These are phyloP conservation scores for Epichloe gansuensis DNA, from an alignment of 2,329 filamentous ascomycete species.

Conservation along the genomic window DNA sequence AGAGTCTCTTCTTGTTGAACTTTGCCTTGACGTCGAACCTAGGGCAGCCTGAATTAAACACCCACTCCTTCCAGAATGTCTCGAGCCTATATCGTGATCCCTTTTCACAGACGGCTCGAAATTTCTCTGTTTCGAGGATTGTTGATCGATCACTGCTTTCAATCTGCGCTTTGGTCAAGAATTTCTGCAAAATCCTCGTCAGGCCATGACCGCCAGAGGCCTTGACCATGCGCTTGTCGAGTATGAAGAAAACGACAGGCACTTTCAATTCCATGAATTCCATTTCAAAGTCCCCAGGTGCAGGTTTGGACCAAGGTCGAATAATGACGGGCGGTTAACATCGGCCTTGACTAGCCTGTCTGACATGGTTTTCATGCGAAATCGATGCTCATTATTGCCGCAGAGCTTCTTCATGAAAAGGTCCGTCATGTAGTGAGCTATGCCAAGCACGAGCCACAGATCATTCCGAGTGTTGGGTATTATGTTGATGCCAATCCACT, in stretches of 20 bases:
- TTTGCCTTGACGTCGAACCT: conserved; percentile 74
- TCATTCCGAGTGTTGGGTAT: conserved; percentile 71
- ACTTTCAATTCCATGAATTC: conserved; percentile 90
- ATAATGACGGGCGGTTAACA: conserved; percentile 68
- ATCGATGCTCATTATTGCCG: conserved; percentile 90
- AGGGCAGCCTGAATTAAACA: conserved; percentile 78
- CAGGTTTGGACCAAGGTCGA: conserved; percentile 65
- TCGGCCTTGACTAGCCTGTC: conserved; percentile 76
- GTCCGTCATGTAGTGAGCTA: conserved; percentile 91
- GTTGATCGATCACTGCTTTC: conserved; percentile 49
- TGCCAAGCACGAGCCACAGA: conserved; percentile 79
- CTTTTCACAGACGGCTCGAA: conserved; percentile 77
- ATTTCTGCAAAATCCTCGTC: conserved; percentile 70
- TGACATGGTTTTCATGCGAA: conserved; percentile 72
- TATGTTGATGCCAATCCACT: conserved; percentile 92
- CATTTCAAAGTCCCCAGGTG: conserved; percentile 68
- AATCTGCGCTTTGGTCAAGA: conserved; percentile 75
- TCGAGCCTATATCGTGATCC: conserved; percentile 79
- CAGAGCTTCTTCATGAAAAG: conserved; percentile 82
- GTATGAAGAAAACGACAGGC: conserved; percentile 79
- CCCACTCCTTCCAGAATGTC: conserved; percentile 87
- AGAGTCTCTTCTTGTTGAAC: conserved; percentile 96
- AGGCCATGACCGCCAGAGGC: conserved; percentile 71
- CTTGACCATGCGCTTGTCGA: conserved; percentile 85
- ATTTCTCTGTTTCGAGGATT: conserved; percentile 61